Evolutionary conservation across 805 yeast species (phyloP), one percentile per base, ranked within the genome.

Genomic region (Tetrapisispora iriomotensis): DNA sequence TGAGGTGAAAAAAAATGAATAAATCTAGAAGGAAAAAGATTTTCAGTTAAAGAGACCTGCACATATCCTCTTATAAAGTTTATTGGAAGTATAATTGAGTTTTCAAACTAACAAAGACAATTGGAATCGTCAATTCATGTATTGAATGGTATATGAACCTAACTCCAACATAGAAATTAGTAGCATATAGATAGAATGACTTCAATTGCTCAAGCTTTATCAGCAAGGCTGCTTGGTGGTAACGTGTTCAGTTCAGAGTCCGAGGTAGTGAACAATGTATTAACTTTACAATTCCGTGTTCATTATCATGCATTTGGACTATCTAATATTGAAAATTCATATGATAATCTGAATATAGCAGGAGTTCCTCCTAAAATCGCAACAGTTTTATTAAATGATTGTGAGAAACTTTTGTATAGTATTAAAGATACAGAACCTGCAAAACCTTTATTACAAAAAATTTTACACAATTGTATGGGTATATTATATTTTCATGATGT

Each of bases 211-310:
- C 45, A 44, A 7, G 51, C 53, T 6, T 34, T 58, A n/a, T 42
- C 45, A 15, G 36, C 55, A 1, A 48, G 61, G 15, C 25, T 57
- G 24, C 22, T 56, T 1, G 64, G 64, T 15, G 45, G 56, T 5
- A 40, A 47, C n/a, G 43, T 33, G 10, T 54, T 54, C 34, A 31
- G 46, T 12, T 46, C 59, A 2, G 48, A 48, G 3, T 43, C 42
- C 14, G 29, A 28, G 5, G 23, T 45, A n/a, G 36, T 59, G 23
- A 54, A 58, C 36, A 34, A 46, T 3, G 49, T 51, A 1, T 35
- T 59, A 32, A 42, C 53, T 10, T 37, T 59, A 26, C 62, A 58
- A 28, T 58, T 53, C 33, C 45, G 61, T 31, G 31, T 51, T 1
- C 55, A 57, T 36, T 52, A 48, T 37, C 60, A 56, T 43, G 37